Evolutionary conservation across 2,329 filamentous ascomycete species (phyloP), one percentile per base, ranked within the genome.

Genomic region (Coniochaeta sp.): DNA sequence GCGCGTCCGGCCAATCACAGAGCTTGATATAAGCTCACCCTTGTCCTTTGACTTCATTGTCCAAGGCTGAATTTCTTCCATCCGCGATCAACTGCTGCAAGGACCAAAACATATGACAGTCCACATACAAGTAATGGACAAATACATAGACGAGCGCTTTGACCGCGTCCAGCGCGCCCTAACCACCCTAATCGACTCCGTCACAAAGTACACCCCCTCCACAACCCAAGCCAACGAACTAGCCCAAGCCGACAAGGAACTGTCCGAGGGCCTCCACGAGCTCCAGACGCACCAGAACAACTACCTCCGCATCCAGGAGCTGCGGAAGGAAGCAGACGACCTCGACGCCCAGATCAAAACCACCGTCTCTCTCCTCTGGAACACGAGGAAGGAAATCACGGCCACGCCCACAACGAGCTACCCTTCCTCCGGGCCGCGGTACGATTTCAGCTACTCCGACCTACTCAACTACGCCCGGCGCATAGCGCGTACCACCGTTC

Each of bases 141-240:
- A 75, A 46, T 70, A 77, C 48, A 75, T 88, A 6, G 81, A 86
- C 56, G 65, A 62, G 45, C 81, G 79, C 60, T 86, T 88, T 54
- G 81, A 85, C 63, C 79, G 82, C 48, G 72, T 88, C 27, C 85
- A 87, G 60, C 81, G 78, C 60, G 81, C 83, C 1, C 73, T 95
- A 18, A 77, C 79, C 12, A 82, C 74, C 26, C 74, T 95, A 30
- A 85, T 91, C 59, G 87, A 91, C 65, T 91, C 88, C 0, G 86
- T 95, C 56, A 78, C 87, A 6, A 87, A 89, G 57, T 92, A 91
- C 69, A 89, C 91, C 61, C 89, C 89, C 0, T 88, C 86, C 6
- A 72, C 80, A 4, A 68, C 75, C 31, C 81, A 85, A 24, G 87
- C 86, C 6, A 73, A 80, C 52, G 86, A 91, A 56, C 81, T 95